Conservation (phyloP, 2,329 filamentous ascomycete species). For the Fusarium anguioides region DNA sequence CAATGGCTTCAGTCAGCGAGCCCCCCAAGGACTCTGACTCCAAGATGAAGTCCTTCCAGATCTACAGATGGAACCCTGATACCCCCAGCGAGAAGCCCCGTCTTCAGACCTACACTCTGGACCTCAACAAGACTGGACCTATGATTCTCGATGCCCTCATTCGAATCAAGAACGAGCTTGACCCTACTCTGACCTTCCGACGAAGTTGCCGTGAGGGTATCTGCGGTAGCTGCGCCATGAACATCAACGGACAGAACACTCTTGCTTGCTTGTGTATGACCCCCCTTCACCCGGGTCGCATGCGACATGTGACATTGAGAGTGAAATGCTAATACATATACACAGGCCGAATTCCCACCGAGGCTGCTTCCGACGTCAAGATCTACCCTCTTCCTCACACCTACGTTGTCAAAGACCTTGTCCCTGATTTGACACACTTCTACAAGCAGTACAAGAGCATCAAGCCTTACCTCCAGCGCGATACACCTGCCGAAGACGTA, state of each 20-base stretch:
- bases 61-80: constrained; percentile 99
- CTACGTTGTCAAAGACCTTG: constrained; percentile 99
- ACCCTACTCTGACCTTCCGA: constrained; percentile 96
- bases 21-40: constrained; percentile 72
- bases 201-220: constrained; percentile 98
- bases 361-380: constrained; percentile 83
- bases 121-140: constrained; percentile 98
- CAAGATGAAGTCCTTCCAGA: constrained; percentile 91
- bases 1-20: constrained; percentile 68
- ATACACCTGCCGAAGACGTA: constrained; percentile 85
- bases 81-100: constrained; percentile 89
- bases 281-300: constrained; percentile 11
- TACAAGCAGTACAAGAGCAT: constrained; percentile 99
- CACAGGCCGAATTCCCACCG: constrained; percentile 90
- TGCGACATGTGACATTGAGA: constrained; percentile 44
- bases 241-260: constrained; percentile 99
- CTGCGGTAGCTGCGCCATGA: constrained; percentile 99
- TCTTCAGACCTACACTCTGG: constrained; percentile 95
- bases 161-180: constrained; percentile 98
- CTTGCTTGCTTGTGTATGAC: constrained; percentile 90
- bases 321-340: constrained; percentile 24
- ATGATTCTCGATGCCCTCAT: constrained; percentile 98
- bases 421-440: constrained; percentile 97
- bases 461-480: constrained; percentile 96
- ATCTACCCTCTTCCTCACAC: constrained; percentile 99